These are phyloP conservation scores for Meripilus lineatus DNA, from an alignment of 1,284 basidiomycete genomes.

Conservation along the genomic window DNA sequence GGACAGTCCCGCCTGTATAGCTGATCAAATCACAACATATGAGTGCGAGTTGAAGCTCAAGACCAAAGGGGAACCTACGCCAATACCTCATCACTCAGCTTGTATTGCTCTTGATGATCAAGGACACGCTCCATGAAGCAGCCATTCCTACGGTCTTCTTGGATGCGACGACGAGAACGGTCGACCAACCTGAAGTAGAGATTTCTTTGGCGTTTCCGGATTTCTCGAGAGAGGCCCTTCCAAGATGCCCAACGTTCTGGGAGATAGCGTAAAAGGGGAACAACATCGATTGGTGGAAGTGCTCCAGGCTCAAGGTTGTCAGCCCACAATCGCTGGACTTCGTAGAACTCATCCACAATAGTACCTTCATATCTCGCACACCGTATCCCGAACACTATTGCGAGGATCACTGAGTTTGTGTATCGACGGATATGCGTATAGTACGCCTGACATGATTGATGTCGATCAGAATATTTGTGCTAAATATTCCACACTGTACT, in stretches of 20 bases:
- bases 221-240: constrained; percentile 17
- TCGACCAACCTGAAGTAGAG: constrained; percentile 17
- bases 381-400: constrained; percentile 23
- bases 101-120: constrained; percentile 4
- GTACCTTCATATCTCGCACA: constrained; percentile 18
- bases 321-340: neutral
- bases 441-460: neutral
- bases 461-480: neutral
- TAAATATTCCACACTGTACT: no score
- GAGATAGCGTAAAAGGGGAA: constrained; percentile 22
- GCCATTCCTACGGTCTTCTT: constrained; percentile 16
- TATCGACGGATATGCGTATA: constrained; percentile 23
- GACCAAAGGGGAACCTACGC: constrained; percentile 3
- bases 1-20: constrained; percentile 4
- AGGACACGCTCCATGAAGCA: constrained; percentile 18
- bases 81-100: neutral
- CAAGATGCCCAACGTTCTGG: constrained; percentile 22
- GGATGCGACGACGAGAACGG: constrained; percentile 13
- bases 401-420: constrained; percentile 20
- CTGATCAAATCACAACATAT: neutral
- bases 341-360: constrained; percentile 18
- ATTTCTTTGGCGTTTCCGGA: constrained; percentile 15
- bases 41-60: no score
- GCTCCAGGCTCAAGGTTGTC: constrained; percentile 16
- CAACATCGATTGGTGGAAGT: constrained; percentile 24